These are phyloP conservation scores for Colletotrichum tropicicola DNA, from an alignment of 2,329 filamentous ascomycete genomes.

Conservation along the genomic window DNA sequence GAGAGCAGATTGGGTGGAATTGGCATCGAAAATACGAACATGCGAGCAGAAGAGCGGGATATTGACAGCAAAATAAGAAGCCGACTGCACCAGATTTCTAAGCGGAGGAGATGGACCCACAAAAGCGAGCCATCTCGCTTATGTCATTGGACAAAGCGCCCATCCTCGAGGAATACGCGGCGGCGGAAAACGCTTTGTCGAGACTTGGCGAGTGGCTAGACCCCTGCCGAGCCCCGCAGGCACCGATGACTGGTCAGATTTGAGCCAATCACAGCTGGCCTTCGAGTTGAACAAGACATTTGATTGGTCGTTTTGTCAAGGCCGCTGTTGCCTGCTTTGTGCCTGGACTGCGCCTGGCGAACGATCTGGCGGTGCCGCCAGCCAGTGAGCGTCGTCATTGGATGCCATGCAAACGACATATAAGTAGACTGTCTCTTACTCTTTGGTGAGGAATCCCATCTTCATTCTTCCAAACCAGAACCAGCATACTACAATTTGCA, in stretches of 20 bases:
- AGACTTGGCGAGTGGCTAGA: background rate
- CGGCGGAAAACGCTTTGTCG: conserved; percentile 13
- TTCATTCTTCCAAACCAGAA: too few relatives aligned
- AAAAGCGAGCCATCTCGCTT: background rate
- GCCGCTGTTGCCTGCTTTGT: conserved; percentile 3
- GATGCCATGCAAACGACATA: too few relatives aligned
- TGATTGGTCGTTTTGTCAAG: background rate
- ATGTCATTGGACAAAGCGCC: background rate
- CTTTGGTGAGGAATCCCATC: too few relatives aligned
- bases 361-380: too few relatives aligned
- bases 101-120: background rate
- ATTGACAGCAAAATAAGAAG: too few relatives aligned
- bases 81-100: too few relatives aligned
- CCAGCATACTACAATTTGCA: too few relatives aligned
- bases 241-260: background rate
- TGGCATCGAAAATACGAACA: too few relatives aligned
- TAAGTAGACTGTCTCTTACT: too few relatives aligned
- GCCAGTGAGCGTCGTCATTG: too few relatives aligned
- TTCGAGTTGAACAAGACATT: fast-evolving
- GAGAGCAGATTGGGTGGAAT: too few relatives aligned
- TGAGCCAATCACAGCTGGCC: background rate
- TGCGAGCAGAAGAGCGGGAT: too few relatives aligned
- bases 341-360: background rate
- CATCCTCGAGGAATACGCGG: conserved; percentile 11
- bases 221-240: background rate